Base-by-base conservation (phyloP, 345 rosid species). In the Syzygium jambos region DNA sequence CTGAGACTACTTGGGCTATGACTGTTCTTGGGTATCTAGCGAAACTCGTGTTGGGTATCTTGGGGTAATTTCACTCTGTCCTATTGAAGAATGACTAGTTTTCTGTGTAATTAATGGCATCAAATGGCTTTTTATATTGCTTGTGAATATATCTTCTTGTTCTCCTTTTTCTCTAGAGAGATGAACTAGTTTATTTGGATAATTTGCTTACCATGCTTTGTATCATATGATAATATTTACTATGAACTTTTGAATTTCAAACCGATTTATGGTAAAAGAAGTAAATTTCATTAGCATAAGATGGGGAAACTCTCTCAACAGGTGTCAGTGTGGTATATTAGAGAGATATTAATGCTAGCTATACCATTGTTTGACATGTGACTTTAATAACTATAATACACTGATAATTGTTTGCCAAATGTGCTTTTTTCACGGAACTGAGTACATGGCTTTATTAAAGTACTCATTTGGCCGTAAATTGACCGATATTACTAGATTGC, bases 1-100 rank as follows among this genome's bases (percentile, higher is more conserved):
- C 99, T 16, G 99, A 96, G 93, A 96, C 99, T 85, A 86, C 98
- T 38, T 98, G 99, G 99, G 99, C 99, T 56, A 86, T 96, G 91
- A 98, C 99, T 86, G 96, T 98, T 77, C 98, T 98, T 85, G 99
- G 98, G 25, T 98, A 96, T 91, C 91, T 98, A 94, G 98, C 96
- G 84, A 96, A 98, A 92, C 93, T 98, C 77, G 93, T 98, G 55
- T 89, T 96, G 89, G 99, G 99, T 89, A 85, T 94, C 86, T 38
- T 98, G 85, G 98, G 99, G 99, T 98, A 91, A 92, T 95, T 9
- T 90, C 85, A 88, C 86, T 61, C 63, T 12, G 21, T 86, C 63
- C 78, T 89, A 27, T 34, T 84, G 88, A 68, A 84, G 49, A 21
- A 73, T 38, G 14, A 73, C 15, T 73, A 38, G 49, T 73, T 73